A percentile compares a stretch with the other conserved stretches of the same genome.
Evolutionary conservation across 1,139 yeast species (phyloP).

Genomic region (Suhomyces anneliseae): DNA sequence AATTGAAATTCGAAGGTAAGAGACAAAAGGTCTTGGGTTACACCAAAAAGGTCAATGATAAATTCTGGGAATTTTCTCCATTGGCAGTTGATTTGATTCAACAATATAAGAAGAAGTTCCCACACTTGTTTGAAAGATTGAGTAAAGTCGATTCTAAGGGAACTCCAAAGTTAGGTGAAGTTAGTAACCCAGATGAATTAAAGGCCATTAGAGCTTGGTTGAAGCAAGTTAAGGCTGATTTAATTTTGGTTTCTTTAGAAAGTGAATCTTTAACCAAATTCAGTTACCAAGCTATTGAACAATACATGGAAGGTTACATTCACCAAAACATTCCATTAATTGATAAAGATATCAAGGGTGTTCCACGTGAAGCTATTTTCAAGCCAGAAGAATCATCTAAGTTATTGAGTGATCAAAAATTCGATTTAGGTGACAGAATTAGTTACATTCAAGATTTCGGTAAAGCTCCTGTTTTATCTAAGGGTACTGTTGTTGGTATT

Average conservation of each 20-base stretch:
- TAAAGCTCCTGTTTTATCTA: conserved; percentile 81
- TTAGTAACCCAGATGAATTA: conserved; percentile 32
- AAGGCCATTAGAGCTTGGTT: conserved; percentile 57
- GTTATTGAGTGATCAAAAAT: conserved; percentile 71
- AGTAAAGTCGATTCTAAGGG: conserved; percentile 20
- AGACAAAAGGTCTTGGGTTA: conserved; percentile 87
- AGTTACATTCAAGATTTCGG: conserved; percentile 85
- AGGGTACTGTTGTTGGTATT: conserved; percentile 89
- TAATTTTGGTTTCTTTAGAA: conserved; percentile 70
- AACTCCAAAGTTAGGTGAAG: conserved; percentile 29
- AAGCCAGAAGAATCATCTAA: conserved; percentile 75
- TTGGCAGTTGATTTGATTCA: conserved; percentile 67
- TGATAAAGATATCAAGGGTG: conserved; percentile 67
- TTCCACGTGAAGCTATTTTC: conserved; percentile 82
- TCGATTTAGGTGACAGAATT: conserved; percentile 87
- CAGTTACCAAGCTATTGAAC: conserved; percentile 69
- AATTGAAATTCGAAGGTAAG: conserved; percentile 77
- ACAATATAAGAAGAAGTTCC: conserved; percentile 62
- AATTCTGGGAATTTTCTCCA: conserved; percentile 83
- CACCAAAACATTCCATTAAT: conserved; percentile 42
- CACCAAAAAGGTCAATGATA: conserved; percentile 54
- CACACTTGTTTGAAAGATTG: conserved; percentile 55
- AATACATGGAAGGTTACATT: conserved; percentile 51
- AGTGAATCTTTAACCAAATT: conserved; percentile 75
- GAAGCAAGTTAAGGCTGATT: conserved; percentile 51